A percentile compares a stretch with the other conserved stretches of the same genome.
These are phyloP conservation scores for Aphanomyces astaci DNA, from an alignment of 352 stramenopile species.

Conservation along the genomic window DNA sequence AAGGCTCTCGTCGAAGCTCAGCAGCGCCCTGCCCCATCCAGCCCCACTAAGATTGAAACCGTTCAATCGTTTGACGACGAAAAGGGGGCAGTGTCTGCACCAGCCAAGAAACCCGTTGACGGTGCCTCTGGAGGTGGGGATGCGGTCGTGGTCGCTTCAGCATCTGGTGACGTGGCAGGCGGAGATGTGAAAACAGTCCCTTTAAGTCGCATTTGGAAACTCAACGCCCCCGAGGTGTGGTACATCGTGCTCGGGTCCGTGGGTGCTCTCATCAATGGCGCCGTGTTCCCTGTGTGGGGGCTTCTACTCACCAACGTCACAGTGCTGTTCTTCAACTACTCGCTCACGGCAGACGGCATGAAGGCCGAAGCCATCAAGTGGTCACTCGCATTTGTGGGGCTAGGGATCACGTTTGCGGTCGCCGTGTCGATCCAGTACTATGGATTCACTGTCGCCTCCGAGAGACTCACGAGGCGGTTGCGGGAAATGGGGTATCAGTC, in stretches of 20 bases:
- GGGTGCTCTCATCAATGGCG: slow-evolving; percentile 31
- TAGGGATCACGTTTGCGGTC: slow-evolving; percentile 27
- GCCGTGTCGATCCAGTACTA: slow-evolving; percentile 25
- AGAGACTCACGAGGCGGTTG: slow-evolving; percentile 28
- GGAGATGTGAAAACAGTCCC: not conserved
- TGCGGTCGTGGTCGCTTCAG: too few relatives aligned
- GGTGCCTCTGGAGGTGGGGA: too few relatives aligned
- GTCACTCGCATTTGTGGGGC: slow-evolving; percentile 28
- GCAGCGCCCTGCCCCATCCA: not conserved
- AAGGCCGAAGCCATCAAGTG: slow-evolving; percentile 27
- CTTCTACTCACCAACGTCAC: slow-evolving; percentile 36
- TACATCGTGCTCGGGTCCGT: slow-evolving; percentile 31
- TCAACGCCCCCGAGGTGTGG: slow-evolving; percentile 41
- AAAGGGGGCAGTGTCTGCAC: not conserved
- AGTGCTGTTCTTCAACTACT: slow-evolving; percentile 31
- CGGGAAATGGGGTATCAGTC: slow-evolving; percentile 1
- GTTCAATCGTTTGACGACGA: slow-evolving; percentile 47
- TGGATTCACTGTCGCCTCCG: slow-evolving; percentile 25
- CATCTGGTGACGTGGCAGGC: not conserved
- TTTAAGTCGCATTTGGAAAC: slow-evolving; percentile 37
- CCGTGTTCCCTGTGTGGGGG: slow-evolving; percentile 39
- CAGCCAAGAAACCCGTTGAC: too few relatives aligned
- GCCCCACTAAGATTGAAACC: not conserved
- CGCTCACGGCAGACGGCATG: slow-evolving; percentile 27
- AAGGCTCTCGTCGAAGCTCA: slow-evolving; percentile 25